Conservation (phyloP, 495 filamentous ascomycete genomes). For the Talaromyces wortmannii region DNA sequence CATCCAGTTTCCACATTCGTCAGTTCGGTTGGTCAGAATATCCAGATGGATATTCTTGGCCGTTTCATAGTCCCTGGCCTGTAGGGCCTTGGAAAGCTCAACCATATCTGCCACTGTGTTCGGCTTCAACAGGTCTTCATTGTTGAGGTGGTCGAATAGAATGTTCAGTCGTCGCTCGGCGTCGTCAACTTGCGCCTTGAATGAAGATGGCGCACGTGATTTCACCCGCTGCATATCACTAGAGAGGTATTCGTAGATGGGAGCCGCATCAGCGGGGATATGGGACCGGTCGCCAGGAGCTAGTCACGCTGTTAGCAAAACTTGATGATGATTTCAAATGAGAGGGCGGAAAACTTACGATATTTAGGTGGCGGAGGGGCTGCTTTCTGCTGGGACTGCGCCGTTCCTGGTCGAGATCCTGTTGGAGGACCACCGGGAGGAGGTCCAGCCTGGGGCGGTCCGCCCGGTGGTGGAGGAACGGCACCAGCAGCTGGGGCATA, state of each 20-base stretch:
- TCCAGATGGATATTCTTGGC: slow-evolving; percentile 72
- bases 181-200: slow-evolving; percentile 81
- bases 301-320: slow-evolving; percentile 16
- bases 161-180: slow-evolving; percentile 86
- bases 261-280: slow-evolving; percentile 67
- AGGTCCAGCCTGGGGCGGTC: slow-evolving; percentile 31
- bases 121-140: slow-evolving; percentile 77
- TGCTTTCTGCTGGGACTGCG: slow-evolving; percentile 38
- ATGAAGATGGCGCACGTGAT: slow-evolving; percentile 68
- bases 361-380: slow-evolving; percentile 55
- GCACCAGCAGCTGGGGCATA: slow-evolving; percentile 34
- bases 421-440: slow-evolving; percentile 38
- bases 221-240: slow-evolving; percentile 86
- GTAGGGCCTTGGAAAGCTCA: slow-evolving; percentile 60
- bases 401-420: slow-evolving; percentile 44
- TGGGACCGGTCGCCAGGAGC: slow-evolving; percentile 83
- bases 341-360: slow-evolving; percentile 43
- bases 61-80: slow-evolving; percentile 65
- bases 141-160: slow-evolving; percentile 94
- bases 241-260: slow-evolving; percentile 73
- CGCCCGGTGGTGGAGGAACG: background rate
- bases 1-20: slow-evolving; percentile 95
- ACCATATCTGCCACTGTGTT: slow-evolving; percentile 71
- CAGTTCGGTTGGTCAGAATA: slow-evolving; percentile 71
- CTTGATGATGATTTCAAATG: background rate